phyloP scores from a whole-genome alignment of 1,139 yeast genomes.

The Saccharomycopsis phalli region DNA sequence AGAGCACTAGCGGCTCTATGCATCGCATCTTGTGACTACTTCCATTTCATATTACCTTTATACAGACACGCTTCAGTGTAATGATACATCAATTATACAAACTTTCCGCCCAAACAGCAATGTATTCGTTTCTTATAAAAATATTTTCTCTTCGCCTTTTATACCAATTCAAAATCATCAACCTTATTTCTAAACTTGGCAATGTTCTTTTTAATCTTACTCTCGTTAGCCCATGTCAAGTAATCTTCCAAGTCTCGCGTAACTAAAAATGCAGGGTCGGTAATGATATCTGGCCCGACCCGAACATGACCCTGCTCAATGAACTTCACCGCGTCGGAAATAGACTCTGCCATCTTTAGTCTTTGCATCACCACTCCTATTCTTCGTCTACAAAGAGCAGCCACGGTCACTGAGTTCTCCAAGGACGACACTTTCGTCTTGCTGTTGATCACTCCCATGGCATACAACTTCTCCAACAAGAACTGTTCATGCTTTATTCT shows the following conservation, averaged over 20 bases:
- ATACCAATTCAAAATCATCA: constrained; percentile 53
- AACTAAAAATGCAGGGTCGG: constrained; percentile 92
- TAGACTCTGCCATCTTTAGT: constrained; percentile 85
- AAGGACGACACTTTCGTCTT: constrained; percentile 87
- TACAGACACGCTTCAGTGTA: too few relatives aligned
- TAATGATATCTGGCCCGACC: constrained; percentile 91
- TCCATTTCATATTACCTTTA: too few relatives aligned
- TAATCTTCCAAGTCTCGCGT: constrained; percentile 93
- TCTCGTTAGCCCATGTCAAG: constrained; percentile 92
- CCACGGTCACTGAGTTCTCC: constrained; percentile 85
- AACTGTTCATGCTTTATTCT: constrained; percentile 83
- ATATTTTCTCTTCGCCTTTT: background rate
- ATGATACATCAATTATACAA: too few relatives aligned
- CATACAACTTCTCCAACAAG: constrained; percentile 73
- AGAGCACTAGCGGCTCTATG: too few relatives aligned
- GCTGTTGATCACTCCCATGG: constrained; percentile 79
- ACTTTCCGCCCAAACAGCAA: too few relatives aligned
- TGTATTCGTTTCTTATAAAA: background rate
- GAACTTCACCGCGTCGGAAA: constrained; percentile 82
- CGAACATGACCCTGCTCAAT: constrained; percentile 97
- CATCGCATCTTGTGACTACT: background rate
- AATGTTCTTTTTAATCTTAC: constrained; percentile 85
- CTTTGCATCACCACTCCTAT: constrained; percentile 94
- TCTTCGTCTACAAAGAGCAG: constrained; percentile 86
- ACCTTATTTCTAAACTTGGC: constrained; percentile 82